Conservation (phyloP, 495 filamentous ascomycete genomes). For the Podospora pseudoanserina region DNA sequence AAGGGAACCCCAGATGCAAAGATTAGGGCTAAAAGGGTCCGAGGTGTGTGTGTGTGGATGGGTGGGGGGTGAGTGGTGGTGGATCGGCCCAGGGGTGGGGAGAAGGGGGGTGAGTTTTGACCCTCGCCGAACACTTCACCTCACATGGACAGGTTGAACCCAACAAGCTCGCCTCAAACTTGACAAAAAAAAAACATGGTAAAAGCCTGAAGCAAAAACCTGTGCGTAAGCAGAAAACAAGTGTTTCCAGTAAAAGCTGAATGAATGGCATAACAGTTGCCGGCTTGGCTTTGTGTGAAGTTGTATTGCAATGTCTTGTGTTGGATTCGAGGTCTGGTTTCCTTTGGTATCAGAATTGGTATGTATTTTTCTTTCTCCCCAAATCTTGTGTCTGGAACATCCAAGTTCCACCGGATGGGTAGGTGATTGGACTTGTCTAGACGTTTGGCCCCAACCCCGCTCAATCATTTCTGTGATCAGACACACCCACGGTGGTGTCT, state of each 20-base stretch:
- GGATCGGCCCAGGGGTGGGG: not conserved
- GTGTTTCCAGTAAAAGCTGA: not conserved
- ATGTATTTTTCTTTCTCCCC: not conserved
- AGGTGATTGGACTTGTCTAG: too few relatives aligned
- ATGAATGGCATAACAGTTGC: not conserved
- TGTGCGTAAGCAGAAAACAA: not conserved
- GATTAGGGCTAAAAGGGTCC: not conserved
- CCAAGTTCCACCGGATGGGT: not conserved
- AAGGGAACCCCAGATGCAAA: not conserved
- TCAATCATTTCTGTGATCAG: not conserved
- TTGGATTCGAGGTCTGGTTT: not conserved
- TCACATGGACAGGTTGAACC: not conserved
- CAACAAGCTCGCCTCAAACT: not conserved
- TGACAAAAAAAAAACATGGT: not conserved
- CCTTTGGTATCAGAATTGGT: not conserved
- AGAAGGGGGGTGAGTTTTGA: not conserved
- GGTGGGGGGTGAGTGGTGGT: not conserved
- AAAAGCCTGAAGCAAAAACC: not conserved
- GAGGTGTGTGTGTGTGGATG: not conserved
- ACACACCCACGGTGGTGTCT: not conserved
- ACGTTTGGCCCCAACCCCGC: not conserved
- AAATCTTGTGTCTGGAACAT: not conserved
- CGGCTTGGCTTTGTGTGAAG: not conserved
- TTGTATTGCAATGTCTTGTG: not conserved
- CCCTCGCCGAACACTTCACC: not conserved